Percentiles rank a stretch among this genome's conserved stretches.
Evolutionary conservation across 257 asterid genomes (phyloP).

Genomic region (Solanum ossicruentum): DNA sequence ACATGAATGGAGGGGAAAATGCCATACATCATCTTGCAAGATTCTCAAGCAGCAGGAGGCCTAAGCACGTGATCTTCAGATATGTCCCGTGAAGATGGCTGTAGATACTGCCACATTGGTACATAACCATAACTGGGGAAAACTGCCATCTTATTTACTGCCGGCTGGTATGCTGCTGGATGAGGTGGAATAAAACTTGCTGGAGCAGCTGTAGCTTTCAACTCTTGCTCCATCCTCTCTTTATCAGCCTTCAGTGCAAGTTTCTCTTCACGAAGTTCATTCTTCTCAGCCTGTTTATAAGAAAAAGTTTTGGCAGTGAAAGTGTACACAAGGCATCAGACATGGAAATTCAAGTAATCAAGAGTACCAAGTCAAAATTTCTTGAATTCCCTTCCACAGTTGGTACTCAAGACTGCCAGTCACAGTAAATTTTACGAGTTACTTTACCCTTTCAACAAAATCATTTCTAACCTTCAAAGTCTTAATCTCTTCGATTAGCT

Average conservation of each 20-base stretch:
- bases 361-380: neutral
- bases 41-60: conserved; percentile 77
- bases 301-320: neutral
- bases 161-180: conserved; percentile 45
- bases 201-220: conserved; percentile 38
- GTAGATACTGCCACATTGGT: conserved; percentile 85
- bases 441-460: neutral
- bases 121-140: conserved; percentile 58
- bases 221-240: conserved; percentile 67
- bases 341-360: neutral
- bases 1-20: neutral
- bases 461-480: conserved; percentile 45
- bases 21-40: neutral
- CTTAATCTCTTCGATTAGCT: conserved; percentile 63
- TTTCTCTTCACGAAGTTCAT: conserved; percentile 85
- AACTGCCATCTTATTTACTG: conserved; percentile 52
- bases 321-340: neutral
- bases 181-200: conserved; percentile 57
- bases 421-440: neutral
- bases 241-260: conserved; percentile 53
- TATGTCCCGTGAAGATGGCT: conserved; percentile 55
- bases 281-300: conserved; percentile 54
- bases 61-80: conserved; percentile 68
- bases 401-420: neutral
- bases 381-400: neutral